Conservation (phyloP, 768 basidiomycete genomes). For the Amanita polypyramis region DNA sequence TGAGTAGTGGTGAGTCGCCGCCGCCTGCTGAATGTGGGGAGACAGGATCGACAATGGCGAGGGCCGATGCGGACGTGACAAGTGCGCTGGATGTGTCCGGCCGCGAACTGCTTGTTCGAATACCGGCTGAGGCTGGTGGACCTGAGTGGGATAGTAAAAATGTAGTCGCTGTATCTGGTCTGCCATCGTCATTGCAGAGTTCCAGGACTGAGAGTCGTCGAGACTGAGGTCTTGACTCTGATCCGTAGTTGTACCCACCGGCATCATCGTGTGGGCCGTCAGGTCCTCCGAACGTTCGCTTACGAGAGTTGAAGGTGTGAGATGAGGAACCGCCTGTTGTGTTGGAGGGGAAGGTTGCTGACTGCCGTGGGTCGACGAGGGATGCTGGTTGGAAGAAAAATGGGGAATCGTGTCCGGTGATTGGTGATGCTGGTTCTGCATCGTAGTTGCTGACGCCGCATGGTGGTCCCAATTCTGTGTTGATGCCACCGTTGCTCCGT, state of each 20-base stretch:
- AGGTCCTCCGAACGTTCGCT: slow-evolving; percentile 52
- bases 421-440: slow-evolving; percentile 14
- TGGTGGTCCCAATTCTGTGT: slow-evolving; percentile 9
- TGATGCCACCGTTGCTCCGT: slow-evolving; percentile 20
- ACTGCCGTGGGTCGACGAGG: slow-evolving; percentile 16
- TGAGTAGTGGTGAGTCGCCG: slow-evolving; percentile 26
- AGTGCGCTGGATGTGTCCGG: slow-evolving; percentile 33
- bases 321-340: slow-evolving; percentile 18
- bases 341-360: slow-evolving; percentile 17
- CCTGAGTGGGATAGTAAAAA: slow-evolving; percentile 19
- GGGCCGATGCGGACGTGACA: slow-evolving; percentile 35
- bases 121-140: slow-evolving; percentile 19
- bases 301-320: slow-evolving; percentile 35
- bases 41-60: slow-evolving; percentile 40
- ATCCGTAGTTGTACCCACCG: slow-evolving; percentile 52
- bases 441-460: slow-evolving; percentile 9
- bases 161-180: slow-evolving; percentile 18
- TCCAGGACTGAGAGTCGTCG: slow-evolving; percentile 80
- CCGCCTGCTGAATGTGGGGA: slow-evolving; percentile 11
- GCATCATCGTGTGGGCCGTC: slow-evolving; percentile 30
- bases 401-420: slow-evolving; percentile 37
- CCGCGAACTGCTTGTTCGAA: slow-evolving; percentile 22
- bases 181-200: slow-evolving; percentile 61
- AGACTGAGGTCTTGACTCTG: slow-evolving; percentile 70
- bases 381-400: slow-evolving; percentile 51